Evolutionary conservation across 331 rosid species (phyloP).

Genomic region (Pyrus hybrid): DNA sequence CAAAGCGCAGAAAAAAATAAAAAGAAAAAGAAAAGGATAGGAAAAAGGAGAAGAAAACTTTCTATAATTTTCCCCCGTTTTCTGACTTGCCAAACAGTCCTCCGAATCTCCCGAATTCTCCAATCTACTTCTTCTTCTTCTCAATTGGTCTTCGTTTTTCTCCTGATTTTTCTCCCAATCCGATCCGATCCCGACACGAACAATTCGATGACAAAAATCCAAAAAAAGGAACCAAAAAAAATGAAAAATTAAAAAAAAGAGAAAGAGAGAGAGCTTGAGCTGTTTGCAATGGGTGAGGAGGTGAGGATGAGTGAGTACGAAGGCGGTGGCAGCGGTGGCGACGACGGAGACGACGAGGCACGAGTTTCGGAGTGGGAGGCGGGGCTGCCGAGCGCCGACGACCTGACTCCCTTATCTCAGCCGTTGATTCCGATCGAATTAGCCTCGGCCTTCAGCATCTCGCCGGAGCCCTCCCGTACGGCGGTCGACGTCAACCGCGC

Average conservation of each 20-base stretch:
- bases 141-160: not conserved
- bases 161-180: conserved; percentile 11
- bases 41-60: not conserved
- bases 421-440: conserved; percentile 61
- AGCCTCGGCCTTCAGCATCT: conserved; percentile 80
- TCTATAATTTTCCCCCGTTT: not conserved
- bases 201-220: not conserved
- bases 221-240: not conserved
- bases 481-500: conserved; percentile 69
- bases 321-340: conserved; percentile 11
- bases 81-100: conserved; percentile 24
- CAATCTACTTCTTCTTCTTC: not conserved
- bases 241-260: not conserved
- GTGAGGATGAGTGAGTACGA: conserved; percentile 47
- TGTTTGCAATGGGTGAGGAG: conserved; percentile 68
- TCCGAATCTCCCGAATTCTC: conserved; percentile 40
- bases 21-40: not conserved
- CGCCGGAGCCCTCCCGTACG: conserved; percentile 57
- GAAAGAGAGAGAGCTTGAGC: not conserved
- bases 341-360: conserved; percentile 18
- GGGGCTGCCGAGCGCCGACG: conserved; percentile 56
- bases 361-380: conserved; percentile 71
- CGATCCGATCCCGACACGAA: conserved; percentile 18
- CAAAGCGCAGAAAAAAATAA: not conserved
- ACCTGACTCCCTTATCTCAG: conserved; percentile 73